These are phyloP conservation scores for Ceratobasidium sp. DNA, from an alignment of 1,284 basidiomycete genomes.

Conservation along the genomic window DNA sequence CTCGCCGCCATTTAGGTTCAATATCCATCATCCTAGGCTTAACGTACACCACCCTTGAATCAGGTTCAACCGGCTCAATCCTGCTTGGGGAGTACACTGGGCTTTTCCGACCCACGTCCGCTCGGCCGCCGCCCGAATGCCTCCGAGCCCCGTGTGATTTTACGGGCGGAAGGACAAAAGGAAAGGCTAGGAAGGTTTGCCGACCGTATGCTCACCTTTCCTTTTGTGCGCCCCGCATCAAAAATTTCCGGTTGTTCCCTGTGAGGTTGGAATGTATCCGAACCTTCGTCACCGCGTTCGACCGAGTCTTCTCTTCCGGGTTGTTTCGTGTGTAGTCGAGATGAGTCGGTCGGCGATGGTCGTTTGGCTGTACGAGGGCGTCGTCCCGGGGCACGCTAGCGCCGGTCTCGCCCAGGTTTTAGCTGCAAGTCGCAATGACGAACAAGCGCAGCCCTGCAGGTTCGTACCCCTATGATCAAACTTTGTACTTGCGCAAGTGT, in stretches of 20 bases:
- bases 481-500: background rate
- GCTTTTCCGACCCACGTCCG: background rate
- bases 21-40: background rate
- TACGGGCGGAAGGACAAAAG: background rate
- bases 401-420: background rate
- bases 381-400: background rate
- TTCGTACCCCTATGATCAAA: background rate
- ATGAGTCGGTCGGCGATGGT: background rate
- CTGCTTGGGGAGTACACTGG: background rate
- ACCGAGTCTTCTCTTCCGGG: background rate
- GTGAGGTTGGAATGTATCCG: background rate
- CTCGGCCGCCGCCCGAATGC: constrained; percentile 1
- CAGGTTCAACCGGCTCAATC: background rate
- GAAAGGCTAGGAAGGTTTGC: background rate
- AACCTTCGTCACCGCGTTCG: background rate
- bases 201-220: background rate
- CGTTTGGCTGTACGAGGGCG: background rate
- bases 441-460: constrained; percentile 1
- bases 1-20: too few species aligned
- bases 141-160: constrained; percentile 1
- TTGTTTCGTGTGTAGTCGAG: background rate
- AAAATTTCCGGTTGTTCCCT: background rate
- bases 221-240: background rate
- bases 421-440: background rate
- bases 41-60: constrained; percentile 4